phyloP scores from a whole-genome alignment of 2,329 filamentous ascomycete genomes.

The Cladosporium colombiae region DNA sequence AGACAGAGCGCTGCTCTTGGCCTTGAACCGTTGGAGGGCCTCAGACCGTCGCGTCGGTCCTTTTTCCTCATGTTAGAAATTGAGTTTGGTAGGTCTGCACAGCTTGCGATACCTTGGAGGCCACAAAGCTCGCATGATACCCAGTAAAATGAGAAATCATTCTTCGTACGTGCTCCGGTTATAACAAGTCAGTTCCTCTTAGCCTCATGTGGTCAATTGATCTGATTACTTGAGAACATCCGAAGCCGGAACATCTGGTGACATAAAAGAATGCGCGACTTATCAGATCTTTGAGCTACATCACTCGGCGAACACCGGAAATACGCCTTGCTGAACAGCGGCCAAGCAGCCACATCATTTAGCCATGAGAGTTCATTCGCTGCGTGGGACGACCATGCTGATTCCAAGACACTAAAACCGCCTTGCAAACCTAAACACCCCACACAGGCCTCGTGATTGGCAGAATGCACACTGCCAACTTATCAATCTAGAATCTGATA shows the following conservation, averaged over 20 bases:
- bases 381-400: background rate
- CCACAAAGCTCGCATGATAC: background rate
- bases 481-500: constrained; percentile 8
- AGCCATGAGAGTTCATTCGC: background rate
- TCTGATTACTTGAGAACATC: background rate
- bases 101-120: background rate
- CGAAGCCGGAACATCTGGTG: background rate
- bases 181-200: background rate
- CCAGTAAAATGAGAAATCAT: background rate
- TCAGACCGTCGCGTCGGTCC: background rate
- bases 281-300: background rate
- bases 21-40: background rate
- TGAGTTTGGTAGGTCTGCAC: background rate
- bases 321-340: background rate
- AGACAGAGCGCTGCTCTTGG: background rate
- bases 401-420: background rate
- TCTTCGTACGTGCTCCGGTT: background rate
- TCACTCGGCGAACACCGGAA: background rate
- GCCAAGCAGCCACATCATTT: background rate
- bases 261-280: background rate
- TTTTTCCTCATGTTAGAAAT: background rate
- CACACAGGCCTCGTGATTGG: background rate
- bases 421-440: background rate
- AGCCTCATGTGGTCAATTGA: background rate
- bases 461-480: background rate